Conservation (phyloP, 768 basidiomycete species). For the Lactarius psammicola region DNA sequence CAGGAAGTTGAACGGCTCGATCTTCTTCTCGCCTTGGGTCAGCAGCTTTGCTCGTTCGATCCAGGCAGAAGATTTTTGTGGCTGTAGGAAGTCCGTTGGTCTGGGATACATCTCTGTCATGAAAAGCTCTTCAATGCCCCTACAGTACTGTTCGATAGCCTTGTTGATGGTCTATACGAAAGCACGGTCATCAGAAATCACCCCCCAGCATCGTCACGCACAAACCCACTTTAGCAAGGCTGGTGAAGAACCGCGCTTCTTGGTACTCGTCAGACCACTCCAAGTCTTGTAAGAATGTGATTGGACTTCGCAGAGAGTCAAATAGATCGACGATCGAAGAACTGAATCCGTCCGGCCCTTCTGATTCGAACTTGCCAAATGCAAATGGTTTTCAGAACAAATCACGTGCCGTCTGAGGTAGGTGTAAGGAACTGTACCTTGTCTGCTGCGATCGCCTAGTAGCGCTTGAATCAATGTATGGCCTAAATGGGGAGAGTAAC, state of each 20-base stretch:
- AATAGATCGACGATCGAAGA: constrained; percentile 98
- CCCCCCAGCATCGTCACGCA: background rate
- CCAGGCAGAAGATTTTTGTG: constrained; percentile 86
- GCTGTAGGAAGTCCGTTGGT: constrained; percentile 71
- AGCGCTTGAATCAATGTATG: constrained; percentile 4
- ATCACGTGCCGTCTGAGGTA: background rate
- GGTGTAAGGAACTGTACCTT: constrained; percentile 52
- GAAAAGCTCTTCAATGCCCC: constrained; percentile 83
- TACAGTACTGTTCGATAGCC: constrained; percentile 89
- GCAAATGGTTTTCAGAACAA: background rate
- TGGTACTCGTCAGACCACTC: constrained; percentile 92
- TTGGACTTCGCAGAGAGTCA: constrained; percentile 87
- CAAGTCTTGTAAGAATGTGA: constrained; percentile 82
- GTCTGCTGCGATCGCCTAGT: constrained; percentile 77
- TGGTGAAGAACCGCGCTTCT: constrained; percentile 86
- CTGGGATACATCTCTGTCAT: constrained; percentile 94
- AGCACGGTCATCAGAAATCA: background rate
- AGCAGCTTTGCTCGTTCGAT: constrained; percentile 82
- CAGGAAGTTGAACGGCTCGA: constrained; percentile 93
- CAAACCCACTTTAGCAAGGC: constrained; percentile 72
- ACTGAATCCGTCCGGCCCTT: constrained; percentile 79
- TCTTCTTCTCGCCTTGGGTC: constrained; percentile 81
- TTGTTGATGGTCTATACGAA: constrained; percentile 82
- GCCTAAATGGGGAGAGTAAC: background rate
- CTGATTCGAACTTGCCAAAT: constrained; percentile 81